A percentile compares a stretch with the other conserved stretches of the same genome.
phyloP scores from a whole-genome alignment of 1,284 basidiomycete genomes.

The Coniophora puteana region DNA sequence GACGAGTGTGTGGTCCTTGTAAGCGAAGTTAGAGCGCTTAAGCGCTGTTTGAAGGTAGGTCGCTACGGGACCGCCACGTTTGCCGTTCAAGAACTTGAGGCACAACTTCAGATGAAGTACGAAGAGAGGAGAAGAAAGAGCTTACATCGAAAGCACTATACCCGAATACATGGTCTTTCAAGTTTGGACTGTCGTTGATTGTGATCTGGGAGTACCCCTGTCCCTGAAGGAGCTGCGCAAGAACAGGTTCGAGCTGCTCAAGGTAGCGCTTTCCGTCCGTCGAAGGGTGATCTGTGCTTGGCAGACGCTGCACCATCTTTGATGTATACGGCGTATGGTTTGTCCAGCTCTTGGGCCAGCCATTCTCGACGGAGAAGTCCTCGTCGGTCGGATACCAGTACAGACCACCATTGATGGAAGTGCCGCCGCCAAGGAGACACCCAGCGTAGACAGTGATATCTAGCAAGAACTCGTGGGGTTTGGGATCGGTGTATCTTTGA shows the following conservation, averaged over 20 bases:
- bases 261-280: conserved; percentile 61
- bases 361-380: conserved; percentile 48
- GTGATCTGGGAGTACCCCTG: conserved; percentile 50
- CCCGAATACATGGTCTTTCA: conserved; percentile 59
- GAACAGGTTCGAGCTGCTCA: conserved; percentile 44
- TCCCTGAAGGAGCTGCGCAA: conserved; percentile 37
- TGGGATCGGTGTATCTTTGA: too few species aligned
- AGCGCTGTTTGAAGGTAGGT: conserved; percentile 57
- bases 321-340: conserved; percentile 48
- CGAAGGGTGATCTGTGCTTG: conserved; percentile 55
- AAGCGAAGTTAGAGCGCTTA: conserved; percentile 50
- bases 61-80: conserved; percentile 55
- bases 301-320: conserved; percentile 47
- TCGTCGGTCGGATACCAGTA: conserved; percentile 52
- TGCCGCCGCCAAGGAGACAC: conserved; percentile 60
- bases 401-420: conserved; percentile 60
- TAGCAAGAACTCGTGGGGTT: conserved; percentile 10
- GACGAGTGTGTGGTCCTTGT: conserved; percentile 46
- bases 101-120: background rate
- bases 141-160: conserved; percentile 52
- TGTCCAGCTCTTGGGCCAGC: conserved; percentile 54
- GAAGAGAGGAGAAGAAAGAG: background rate
- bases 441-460: conserved; percentile 61
- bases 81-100: conserved; percentile 50
- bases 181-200: conserved; percentile 52